Evolutionary conservation across 2,329 filamentous ascomycete species (phyloP).

Genomic region (Colletotrichum cordylinicola): DNA sequence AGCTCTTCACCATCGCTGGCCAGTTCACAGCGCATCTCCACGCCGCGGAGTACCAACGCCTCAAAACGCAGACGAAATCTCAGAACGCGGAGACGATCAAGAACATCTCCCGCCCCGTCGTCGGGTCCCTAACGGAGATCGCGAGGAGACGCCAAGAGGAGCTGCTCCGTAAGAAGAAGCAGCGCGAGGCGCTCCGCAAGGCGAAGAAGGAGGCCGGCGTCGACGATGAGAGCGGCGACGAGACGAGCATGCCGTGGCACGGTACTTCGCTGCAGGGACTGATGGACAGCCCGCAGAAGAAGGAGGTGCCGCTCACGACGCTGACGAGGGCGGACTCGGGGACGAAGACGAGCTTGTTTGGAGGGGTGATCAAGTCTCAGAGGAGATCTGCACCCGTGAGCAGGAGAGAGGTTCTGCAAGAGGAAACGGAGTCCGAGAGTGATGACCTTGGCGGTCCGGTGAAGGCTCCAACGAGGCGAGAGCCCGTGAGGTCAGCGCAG

Average conservation of each 20-base stretch:
- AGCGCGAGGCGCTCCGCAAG: slow-evolving; percentile 35
- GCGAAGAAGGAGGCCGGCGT: slow-evolving; percentile 20
- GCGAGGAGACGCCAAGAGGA: slow-evolving; percentile 41
- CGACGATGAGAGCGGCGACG: slow-evolving; percentile 34
- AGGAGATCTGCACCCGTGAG: slow-evolving; percentile 17
- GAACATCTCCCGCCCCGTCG: slow-evolving; percentile 57
- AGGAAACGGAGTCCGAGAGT: slow-evolving; percentile 9
- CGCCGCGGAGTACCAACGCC: slow-evolving; percentile 75
- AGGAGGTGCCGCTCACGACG: slow-evolving; percentile 27
- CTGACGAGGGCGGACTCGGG: slow-evolving; percentile 28
- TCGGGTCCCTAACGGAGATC: slow-evolving; percentile 42
- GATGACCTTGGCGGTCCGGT: neutral
- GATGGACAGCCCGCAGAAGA: slow-evolving; percentile 46
- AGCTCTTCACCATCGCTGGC: slow-evolving; percentile 71
- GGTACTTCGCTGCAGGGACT: slow-evolving; percentile 45
- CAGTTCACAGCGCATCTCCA: slow-evolving; percentile 78
- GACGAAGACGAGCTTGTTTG: slow-evolving; percentile 32
- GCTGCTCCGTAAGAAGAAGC: slow-evolving; percentile 37
- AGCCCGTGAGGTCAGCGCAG: neutral
- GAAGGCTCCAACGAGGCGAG: neutral
- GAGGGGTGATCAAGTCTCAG: neutral
- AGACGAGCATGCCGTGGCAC: slow-evolving; percentile 29
- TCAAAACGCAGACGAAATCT: slow-evolving; percentile 62
- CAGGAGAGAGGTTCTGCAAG: neutral
- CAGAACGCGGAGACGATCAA: slow-evolving; percentile 59